Evolutionary conservation across 1,284 basidiomycete species (phyloP).

Genomic region (Fistulina hepatica): DNA sequence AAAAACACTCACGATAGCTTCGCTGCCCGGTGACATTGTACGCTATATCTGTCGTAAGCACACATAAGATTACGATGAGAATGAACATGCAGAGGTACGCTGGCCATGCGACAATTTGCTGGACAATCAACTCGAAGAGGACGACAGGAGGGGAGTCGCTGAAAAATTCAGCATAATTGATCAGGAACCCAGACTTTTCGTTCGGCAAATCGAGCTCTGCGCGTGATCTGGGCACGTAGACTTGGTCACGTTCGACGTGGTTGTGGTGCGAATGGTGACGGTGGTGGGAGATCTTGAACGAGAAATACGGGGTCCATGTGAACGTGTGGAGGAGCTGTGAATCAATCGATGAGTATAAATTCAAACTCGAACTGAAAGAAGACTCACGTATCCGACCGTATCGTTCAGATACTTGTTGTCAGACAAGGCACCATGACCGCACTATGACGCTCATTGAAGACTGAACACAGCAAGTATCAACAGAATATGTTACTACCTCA

Average conservation of each 20-base stretch:
- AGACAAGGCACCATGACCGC: constrained; percentile 27
- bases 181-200: constrained; percentile 21
- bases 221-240: constrained; percentile 48
- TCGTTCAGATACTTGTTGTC: constrained; percentile 23
- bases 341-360: background rate
- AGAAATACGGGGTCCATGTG: constrained; percentile 45
- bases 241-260: constrained; percentile 51
- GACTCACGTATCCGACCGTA: constrained; percentile 32
- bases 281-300: constrained; percentile 44
- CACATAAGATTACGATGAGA: too few species aligned
- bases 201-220: constrained; percentile 37
- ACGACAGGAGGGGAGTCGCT: constrained; percentile 53
- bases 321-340: constrained; percentile 32
- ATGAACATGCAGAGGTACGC: constrained; percentile 53
- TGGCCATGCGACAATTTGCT: constrained; percentile 70
- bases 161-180: constrained; percentile 45
- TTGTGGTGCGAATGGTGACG: constrained; percentile 42
- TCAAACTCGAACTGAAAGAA: background rate
- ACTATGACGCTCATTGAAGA: too few species aligned
- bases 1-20: constrained; percentile 34
- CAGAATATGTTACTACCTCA: too few species aligned
- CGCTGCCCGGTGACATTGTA: constrained; percentile 57
- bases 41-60: constrained; percentile 23
- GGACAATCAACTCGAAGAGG: constrained; percentile 39
- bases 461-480: too few species aligned